Evolutionary conservation across 202 grass and related monocot genomes (phyloP), one percentile per base, ranked within the genome.

Genomic region (Setaria italica): DNA sequence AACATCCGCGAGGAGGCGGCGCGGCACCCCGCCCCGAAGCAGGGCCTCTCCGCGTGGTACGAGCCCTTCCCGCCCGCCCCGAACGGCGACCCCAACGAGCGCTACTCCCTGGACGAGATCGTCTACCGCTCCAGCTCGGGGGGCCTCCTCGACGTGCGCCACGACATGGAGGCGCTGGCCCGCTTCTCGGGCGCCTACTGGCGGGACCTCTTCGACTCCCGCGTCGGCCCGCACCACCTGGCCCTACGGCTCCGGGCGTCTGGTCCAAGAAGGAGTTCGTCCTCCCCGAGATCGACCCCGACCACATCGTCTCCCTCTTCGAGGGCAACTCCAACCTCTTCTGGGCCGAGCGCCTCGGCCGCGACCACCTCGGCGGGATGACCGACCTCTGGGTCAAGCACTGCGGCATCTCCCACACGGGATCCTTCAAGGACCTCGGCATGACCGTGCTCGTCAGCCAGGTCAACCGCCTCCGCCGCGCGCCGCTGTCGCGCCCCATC

Each of bases 251-350:
- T 98, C 96, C 17, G 96, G 96, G 96, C 80, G 97, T 99, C 29
- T 94, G 97, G 97, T 96, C 93, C 73, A 99, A 94, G 88, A 99
- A 99, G 80, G 94, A 99, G 85, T 96, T 93, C 85, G 97, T 99
- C 1, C 90, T 99, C 73, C 97, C 97, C 0, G 88, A 90, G 76
- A 99, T 99, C 85, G 86, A 95, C 57, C 46, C 91, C 9, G 92
- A 99, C 42, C 90, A 99, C 67, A 99, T 99, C 77, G 94, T 99
- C 57, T 99, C 97, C 47, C 97, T 99, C 70, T 99, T 99, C 77
- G 94, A 99, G 85, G 97, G 94, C 51, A 99, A 99, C 83, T 99
- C 97, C 51, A 99, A 99, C 86, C 92, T 99, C 87, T 99, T 97
- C 90, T 99, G 97, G 97, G 94, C 97, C 15, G 94, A 99, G 92